phyloP scores from a whole-genome alignment of 345 rosid species.

The Eucalyptus cloeziana region DNA sequence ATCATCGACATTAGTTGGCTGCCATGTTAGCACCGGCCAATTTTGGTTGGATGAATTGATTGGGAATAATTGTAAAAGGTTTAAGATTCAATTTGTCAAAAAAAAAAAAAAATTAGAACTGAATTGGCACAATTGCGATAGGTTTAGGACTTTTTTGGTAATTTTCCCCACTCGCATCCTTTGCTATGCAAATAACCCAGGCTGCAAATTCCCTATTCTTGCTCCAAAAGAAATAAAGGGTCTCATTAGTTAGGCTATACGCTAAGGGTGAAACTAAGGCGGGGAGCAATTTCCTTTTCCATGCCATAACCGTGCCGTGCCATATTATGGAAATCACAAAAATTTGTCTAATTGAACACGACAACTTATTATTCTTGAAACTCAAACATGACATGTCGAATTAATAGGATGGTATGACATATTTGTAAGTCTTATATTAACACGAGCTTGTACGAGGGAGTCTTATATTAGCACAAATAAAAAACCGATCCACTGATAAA shows the following conservation, averaged over 20 bases:
- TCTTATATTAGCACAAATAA: background rate
- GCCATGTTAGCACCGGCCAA: too few relatives aligned
- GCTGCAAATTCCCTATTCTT: background rate
- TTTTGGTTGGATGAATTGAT: too few relatives aligned
- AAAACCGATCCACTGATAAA: background rate
- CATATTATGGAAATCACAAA: background rate
- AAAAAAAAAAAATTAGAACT: too few relatives aligned
- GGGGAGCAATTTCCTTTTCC: background rate
- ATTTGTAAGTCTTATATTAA: background rate
- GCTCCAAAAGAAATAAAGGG: background rate
- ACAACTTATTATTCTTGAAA: background rate
- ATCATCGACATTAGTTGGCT: too few relatives aligned
- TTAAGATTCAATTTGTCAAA: too few relatives aligned
- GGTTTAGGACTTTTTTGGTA: too few relatives aligned
- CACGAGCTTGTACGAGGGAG: background rate
- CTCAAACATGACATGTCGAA: background rate
- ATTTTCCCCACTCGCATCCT: background rate
- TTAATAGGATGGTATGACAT: background rate
- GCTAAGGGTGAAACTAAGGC: background rate
- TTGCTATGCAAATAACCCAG: background rate
- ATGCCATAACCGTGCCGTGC: background rate
- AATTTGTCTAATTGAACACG: background rate
- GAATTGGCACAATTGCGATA: too few relatives aligned
- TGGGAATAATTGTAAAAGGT: too few relatives aligned
- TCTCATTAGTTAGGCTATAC: background rate